Evolutionary conservation across 176 grass and related monocot genomes (phyloP).

Genomic region (Olyra latifolia): DNA sequence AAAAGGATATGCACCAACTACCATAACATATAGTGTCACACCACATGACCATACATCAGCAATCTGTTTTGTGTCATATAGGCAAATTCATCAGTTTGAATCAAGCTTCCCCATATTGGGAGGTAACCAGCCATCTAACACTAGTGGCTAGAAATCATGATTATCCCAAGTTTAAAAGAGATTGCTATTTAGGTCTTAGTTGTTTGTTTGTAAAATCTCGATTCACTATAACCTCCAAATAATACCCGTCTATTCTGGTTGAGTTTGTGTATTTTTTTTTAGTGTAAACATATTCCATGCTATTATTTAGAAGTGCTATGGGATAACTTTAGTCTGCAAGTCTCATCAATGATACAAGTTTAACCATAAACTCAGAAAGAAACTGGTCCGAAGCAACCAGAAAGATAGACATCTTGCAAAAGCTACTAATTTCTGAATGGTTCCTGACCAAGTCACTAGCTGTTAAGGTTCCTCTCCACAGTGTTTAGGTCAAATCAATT

Average conservation of each 20-base stretch:
- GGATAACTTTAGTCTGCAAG: background rate
- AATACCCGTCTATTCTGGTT: background rate
- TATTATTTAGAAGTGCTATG: background rate
- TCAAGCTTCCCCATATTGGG: background rate
- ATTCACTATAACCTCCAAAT: background rate
- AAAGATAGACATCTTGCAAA: conserved; percentile 14
- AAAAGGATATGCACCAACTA: conserved; percentile 83
- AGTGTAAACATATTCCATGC: background rate
- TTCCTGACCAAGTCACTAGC: background rate
- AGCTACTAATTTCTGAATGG: background rate
- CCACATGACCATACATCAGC: conserved; percentile 89
- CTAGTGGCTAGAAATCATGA: background rate
- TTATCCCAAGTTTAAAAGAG: background rate
- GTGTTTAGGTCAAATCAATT: conserved; percentile 7
- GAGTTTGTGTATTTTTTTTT: background rate
- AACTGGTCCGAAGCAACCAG: background rate
- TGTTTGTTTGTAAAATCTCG: background rate
- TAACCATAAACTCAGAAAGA: background rate
- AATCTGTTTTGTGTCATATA: conserved; percentile 51
- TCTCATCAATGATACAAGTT: conserved; percentile 20
- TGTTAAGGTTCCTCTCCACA: conserved; percentile 27
- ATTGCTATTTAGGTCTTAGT: background rate
- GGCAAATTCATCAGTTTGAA: conserved; percentile 8
- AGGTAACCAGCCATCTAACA: background rate
- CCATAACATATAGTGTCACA: conserved; percentile 81